Evolutionary conservation across 352 stramenopile species (phyloP).

Genomic region (Globisporangium apiculatum): DNA sequence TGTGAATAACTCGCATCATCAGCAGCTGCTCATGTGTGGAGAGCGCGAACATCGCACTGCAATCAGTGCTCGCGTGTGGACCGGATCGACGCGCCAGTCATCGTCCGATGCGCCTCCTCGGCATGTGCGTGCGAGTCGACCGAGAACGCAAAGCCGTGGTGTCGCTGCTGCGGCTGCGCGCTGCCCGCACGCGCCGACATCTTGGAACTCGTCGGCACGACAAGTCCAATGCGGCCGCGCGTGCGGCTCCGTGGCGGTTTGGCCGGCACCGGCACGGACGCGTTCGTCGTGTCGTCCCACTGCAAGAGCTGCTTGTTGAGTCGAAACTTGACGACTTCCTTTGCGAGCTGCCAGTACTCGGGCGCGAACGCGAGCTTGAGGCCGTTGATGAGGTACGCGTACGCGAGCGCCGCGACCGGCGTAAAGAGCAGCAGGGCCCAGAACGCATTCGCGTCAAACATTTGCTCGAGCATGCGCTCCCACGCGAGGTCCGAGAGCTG

Average conservation of each 20-base stretch:
- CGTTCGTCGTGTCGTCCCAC: constrained; percentile 61
- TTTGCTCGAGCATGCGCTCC: constrained; percentile 64
- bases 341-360: constrained; percentile 76
- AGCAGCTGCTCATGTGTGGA: no score
- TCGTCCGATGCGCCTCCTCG: constrained; percentile 42
- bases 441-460: constrained; percentile 40
- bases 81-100: constrained; percentile 32
- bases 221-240: constrained; percentile 19
- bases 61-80: constrained; percentile 2
- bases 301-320: constrained; percentile 42
- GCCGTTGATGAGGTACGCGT: constrained; percentile 42
- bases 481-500: constrained; percentile 66
- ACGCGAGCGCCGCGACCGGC: constrained; percentile 42
- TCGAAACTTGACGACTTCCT: constrained; percentile 66
- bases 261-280: constrained; percentile 39
- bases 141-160: constrained; percentile 75
- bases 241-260: constrained; percentile 8
- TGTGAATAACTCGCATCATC: no score
- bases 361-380: constrained; percentile 55
- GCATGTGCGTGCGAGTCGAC: constrained; percentile 45
- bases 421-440: constrained; percentile 56
- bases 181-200: constrained; percentile 9
- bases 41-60: not conserved
- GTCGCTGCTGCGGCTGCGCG: constrained; percentile 19
- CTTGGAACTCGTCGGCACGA: constrained; percentile 31